Base-by-base conservation (phyloP, 495 filamentous ascomycete genomes). In the Coniosporium apollinis region DNA sequence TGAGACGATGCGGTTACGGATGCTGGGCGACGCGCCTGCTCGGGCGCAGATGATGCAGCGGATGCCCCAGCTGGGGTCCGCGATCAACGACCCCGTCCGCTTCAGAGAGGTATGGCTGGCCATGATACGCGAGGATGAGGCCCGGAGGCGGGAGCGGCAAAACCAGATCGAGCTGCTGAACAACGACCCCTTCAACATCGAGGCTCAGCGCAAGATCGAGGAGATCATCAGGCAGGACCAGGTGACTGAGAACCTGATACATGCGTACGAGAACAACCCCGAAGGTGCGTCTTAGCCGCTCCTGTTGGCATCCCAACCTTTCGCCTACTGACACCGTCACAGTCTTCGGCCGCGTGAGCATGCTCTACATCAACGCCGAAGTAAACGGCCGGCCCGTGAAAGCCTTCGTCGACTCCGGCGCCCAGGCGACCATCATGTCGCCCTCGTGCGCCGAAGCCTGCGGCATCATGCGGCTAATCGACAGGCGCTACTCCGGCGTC, bases 391-490 rank as follows among this genome's bases (percentile, higher is more conserved):
- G 79, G 45, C 77, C 79, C 33, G 73, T 99, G 44, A 96, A 94
- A 62, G 89, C 91, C 6, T 82, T 99, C 34, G 91, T 99, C 44
- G 89, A 99, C 56, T 94, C 89, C 15, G 89, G 89, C 31, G 89
- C 89, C 14, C 91, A 99, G 61, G 80, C 89, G 11, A 99, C 89
- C 13, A 94, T 99, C 61, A 96, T 99, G 89, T 94, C 86, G 4
- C 91, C 89, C 4, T 64, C 72, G 22, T 93, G 83, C 50, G 91
- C 89, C 6, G 77, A 86, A 46, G 65, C 72, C 19, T 96, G 91
- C 51, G 84, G 83, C 49, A 94, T 99, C 56, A 93, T 93, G 81
- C 81, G 89, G 13, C 72, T 96, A n/a, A 75, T 96, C 17, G 91
- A 99, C 57, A 74, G 69, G 39, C 78, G 89, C 28, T 96, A 84